Percentiles rank a stretch among this genome's conserved stretches.
Evolutionary conservation across 495 filamentous ascomycete species (phyloP).

Genomic region (Cercophora samala): DNA sequence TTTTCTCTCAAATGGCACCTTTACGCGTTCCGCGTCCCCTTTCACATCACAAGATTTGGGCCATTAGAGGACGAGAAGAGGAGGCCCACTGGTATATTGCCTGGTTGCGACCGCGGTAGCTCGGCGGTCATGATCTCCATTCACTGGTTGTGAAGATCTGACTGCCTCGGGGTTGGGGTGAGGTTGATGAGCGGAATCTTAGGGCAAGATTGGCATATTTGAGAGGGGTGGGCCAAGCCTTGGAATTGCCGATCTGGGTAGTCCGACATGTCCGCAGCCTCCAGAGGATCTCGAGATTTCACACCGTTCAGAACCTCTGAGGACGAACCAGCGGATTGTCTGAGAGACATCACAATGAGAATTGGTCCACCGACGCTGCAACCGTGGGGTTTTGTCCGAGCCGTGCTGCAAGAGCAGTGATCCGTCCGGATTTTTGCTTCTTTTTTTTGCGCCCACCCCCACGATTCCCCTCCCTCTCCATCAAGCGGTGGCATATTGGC

Average conservation of each 20-base stretch:
- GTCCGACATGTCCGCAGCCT: conserved; percentile 4
- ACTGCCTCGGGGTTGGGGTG: neutral
- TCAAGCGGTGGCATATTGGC: neutral
- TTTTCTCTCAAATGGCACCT: conserved; percentile 19
- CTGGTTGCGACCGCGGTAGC: neutral
- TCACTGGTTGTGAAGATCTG: neutral
- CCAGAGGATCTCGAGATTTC: neutral
- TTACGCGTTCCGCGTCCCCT: conserved; percentile 6
- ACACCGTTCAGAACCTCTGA: neutral
- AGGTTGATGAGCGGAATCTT: neutral
- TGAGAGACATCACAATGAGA: neutral
- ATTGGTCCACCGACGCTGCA: no score
- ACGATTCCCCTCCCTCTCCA: neutral
- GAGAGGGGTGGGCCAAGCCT: neutral
- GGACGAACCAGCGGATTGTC: neutral
- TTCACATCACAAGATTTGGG: neutral
- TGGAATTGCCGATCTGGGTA: conserved; percentile 16
- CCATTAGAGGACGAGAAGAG: neutral
- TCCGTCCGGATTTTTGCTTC: neutral
- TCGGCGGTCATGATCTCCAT: conserved; percentile 2
- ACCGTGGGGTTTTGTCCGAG: neutral
- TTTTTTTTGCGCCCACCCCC: neutral
- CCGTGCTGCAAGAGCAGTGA: neutral
- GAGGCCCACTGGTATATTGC: neutral
- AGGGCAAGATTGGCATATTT: neutral